Base-by-base conservation (phyloP, 176 grass and related monocot genomes). In the Avena atlantica region DNA sequence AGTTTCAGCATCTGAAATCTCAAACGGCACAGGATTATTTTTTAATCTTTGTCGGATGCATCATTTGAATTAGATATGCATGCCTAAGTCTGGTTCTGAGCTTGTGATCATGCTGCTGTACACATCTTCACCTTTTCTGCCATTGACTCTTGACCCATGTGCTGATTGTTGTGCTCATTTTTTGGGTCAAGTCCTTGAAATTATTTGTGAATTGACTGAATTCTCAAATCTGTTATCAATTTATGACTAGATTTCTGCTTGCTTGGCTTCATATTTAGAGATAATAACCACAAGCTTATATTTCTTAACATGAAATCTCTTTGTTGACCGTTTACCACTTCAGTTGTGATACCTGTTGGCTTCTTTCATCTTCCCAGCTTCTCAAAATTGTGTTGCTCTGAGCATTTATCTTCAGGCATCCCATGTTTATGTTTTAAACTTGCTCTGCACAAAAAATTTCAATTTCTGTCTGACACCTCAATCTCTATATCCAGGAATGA, bases 401-500 rank as follows among this genome's bases (percentile, higher is more conserved):
- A 51, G 25, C 65, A 70, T 60, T 73, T 60, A 60, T 66, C 50
- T 74, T 31, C 70, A 67, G 51, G 1, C 44, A 51, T 70, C 20
- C 14, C 53, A n/a, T 76, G 19, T 78, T 90, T 57, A 65, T 8
- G 4, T 65, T 86, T 57, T 63, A 71, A 55, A 47, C 86, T 57
- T 87, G 11, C 19, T 83, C 14, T 72, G 12, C 11, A n/a, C 55
- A 79, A 14, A 55, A 64, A 17, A 19, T 15, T 15, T 89, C 31
- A 59, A 64, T 89, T 88, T 84, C 10, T 78, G 53, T 81, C 13
- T 88, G 70, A 86, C 64, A 81, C 67, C n/a, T 61, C 17, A 53
- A 72, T 13, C 25, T 53, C 27, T 83, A 69, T 91, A 86, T 92
- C 66, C 71, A 96, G 93, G 51, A 71, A 67, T 58, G 89, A 94